A percentile compares a stretch with the other conserved stretches of the same genome.
Evolutionary conservation across 208 protist genomes (phyloP).

Genomic region (Wallacemonas collosoma): DNA sequence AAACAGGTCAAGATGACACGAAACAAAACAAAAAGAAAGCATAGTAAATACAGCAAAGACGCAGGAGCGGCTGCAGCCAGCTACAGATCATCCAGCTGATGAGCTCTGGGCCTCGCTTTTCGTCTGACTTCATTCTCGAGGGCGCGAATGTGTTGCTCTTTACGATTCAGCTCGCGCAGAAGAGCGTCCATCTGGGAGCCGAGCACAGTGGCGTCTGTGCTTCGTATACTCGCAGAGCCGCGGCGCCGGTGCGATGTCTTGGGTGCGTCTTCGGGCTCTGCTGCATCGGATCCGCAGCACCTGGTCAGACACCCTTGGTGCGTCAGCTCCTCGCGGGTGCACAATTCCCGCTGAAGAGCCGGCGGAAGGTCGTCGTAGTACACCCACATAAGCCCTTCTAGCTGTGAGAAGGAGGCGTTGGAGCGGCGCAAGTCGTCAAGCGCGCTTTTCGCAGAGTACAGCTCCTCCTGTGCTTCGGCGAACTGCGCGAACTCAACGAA

Average conservation of each 20-base stretch:
- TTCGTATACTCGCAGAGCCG: no score
- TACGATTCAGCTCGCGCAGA: not conserved
- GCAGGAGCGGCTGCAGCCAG: no score
- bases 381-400: constrained; percentile 22
- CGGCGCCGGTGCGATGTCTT: no score
- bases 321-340: constrained; percentile 5
- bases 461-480: not conserved
- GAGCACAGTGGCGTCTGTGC: no score
- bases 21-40: no score
- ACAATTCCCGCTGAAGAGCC: constrained; percentile 14
- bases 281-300: no score
- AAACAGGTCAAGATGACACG: no score
- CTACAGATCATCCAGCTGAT: not conserved
- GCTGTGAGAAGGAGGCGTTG: constrained; percentile 3
- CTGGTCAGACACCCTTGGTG: not conserved
- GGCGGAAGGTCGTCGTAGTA: constrained; percentile 26
- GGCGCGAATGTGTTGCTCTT: not conserved
- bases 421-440: constrained; percentile 20
- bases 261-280: no score
- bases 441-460: constrained; percentile 21
- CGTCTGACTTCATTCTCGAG: not conserved
- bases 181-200: not conserved
- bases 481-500: not conserved
- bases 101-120: not conserved
- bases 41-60: no score